Percentiles rank a stretch among this genome's conserved stretches.
Evolutionary conservation across 164 flowering plant genomes (phyloP).

Genomic region (Taxillus chinensis): DNA sequence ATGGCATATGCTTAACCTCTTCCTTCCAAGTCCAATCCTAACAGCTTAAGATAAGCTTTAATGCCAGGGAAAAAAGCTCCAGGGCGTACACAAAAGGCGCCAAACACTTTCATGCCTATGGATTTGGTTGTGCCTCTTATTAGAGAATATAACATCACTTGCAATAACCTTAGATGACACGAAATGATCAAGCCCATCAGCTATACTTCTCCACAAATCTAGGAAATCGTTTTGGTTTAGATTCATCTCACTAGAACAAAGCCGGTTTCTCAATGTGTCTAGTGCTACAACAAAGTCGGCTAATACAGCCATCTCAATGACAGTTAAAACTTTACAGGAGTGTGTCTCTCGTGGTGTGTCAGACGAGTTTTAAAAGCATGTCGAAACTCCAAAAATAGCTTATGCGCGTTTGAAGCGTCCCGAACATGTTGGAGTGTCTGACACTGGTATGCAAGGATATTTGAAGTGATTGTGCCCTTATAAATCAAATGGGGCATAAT

Average conservation of each 20-base stretch:
- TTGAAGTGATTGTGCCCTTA: too few relatives aligned
- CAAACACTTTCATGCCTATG: constrained; percentile 40
- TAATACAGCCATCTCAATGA: constrained; percentile 19
- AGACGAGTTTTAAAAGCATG: too few relatives aligned
- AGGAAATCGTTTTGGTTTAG: constrained; percentile 49
- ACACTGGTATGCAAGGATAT: too few relatives aligned
- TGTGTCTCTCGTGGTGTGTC: too few relatives aligned
- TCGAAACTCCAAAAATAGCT: too few relatives aligned
- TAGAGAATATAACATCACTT: constrained; percentile 18
- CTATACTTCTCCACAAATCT: constrained; percentile 58
- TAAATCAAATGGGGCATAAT: too few relatives aligned
- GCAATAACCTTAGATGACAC: constrained; percentile 25
- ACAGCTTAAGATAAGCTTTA: constrained; percentile 38
- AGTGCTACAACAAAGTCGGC: constrained; percentile 32
- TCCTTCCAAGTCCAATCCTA: constrained; percentile 23
- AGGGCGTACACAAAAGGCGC: constrained; percentile 45
- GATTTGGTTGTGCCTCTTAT: constrained; percentile 25
- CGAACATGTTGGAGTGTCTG: too few relatives aligned
- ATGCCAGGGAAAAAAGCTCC: constrained; percentile 57
- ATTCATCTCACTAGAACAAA: constrained; percentile 14
- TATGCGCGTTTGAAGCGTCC: too few relatives aligned
- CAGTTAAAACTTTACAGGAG: too few relatives aligned
- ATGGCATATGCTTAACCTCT: constrained; percentile 20
- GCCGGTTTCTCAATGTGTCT: constrained; percentile 32
- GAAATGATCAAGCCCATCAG: constrained; percentile 57